Evolutionary conservation across 164 flowering plant species (phyloP), one percentile per base, ranked within the genome.

Genomic region (Litsea cubeba): DNA sequence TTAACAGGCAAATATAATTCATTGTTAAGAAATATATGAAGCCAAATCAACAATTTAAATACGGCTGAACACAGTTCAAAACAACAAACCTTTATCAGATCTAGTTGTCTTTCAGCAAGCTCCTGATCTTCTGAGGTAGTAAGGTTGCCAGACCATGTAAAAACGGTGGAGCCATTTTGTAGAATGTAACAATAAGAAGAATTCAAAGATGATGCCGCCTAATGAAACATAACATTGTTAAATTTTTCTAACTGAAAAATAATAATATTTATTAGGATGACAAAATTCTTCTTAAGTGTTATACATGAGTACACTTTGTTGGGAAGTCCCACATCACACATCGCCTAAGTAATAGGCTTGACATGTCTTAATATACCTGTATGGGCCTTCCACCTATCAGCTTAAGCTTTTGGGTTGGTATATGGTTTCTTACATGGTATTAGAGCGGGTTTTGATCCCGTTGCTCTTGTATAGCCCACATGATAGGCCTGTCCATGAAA

Each of bases 141-240:
- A 72, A 91, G 90, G 82, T 75, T 90, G 72, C 98, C 99, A 73
- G 89, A 85, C 99, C 99, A 96, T 12, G 92, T 89, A 75, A 89
- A 94, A 69, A 94, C 85, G 70, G 89, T 71, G 71, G 97, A 85
- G 23, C 88, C 96, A 78, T 82, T 87, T 70, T 87, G 92, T 71
- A 96, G 75, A 71, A 96, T 96, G 88, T 91, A 92, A 78, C 97
- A 92, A 79, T 96, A 91, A 49, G 94, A 88, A 71, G 99, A 96
- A 81, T 96, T 96, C 79, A 96, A 84, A 69, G 98, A 91, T 70
- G 97, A 86, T 5, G 97, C 90, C 80, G 84, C 97, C 99, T 96
- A 90, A 76, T 30, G 54, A 72, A 78, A 72, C 30, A 72, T 70
- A 69, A 69, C 12, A 54, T 18, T 15, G 32, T 49, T 54, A 51